These are phyloP conservation scores for Poa annua DNA, from an alignment of 176 grass and related monocot genomes.

Conservation along the genomic window DNA sequence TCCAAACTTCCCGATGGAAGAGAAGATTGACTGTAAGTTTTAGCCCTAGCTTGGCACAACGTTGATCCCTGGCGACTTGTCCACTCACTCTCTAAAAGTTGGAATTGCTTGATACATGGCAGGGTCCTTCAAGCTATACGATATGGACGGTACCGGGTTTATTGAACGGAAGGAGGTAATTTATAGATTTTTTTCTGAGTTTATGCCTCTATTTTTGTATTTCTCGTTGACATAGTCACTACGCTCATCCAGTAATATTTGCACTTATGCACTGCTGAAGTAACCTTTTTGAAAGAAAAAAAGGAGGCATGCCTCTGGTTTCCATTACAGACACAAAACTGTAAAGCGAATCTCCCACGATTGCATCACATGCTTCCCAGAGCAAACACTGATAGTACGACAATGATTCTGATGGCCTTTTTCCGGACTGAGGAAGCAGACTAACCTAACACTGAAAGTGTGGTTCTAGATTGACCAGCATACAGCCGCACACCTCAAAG, in stretches of 20 bases:
- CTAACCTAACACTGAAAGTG: conserved; percentile 3
- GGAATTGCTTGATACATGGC: conserved; percentile 43
- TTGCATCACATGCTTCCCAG: neutral
- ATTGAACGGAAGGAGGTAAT: conserved; percentile 95
- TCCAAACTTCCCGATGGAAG: conserved; percentile 85
- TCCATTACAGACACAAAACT: neutral
- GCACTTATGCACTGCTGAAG: conserved; percentile 11
- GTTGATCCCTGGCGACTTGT: no score
- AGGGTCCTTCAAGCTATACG: conserved; percentile 97
- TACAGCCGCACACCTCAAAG: neutral
- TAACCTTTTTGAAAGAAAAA: neutral
- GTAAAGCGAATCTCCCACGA: neutral
- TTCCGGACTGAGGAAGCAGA: conserved; percentile 13
- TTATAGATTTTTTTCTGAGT: neutral
- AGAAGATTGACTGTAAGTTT: conserved; percentile 95
- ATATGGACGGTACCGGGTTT: conserved; percentile 86
- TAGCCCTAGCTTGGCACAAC: no score
- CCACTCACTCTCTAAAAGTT: conserved; percentile 40
- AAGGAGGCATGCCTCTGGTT: neutral
- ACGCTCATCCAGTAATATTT: neutral
- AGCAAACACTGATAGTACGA: neutral
- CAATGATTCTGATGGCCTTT: neutral
- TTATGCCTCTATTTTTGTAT: conserved; percentile 21
- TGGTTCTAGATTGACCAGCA: neutral
- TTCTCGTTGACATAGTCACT: neutral